phyloP scores from a whole-genome alignment of 352 stramenopile species.

The Globisporangium spinosum region DNA sequence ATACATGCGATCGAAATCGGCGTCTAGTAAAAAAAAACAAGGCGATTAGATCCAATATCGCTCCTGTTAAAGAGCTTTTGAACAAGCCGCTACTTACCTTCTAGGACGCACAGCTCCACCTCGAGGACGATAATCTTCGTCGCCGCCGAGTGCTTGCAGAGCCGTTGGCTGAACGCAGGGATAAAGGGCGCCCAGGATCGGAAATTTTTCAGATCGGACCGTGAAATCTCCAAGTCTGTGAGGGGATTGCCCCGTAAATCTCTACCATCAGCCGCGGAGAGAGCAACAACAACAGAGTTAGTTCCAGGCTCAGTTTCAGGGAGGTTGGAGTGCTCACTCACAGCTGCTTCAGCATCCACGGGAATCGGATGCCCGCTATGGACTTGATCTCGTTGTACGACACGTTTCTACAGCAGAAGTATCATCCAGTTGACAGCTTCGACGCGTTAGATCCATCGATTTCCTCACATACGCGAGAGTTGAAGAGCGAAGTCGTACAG shows the following conservation, averaged over 20 bases:
- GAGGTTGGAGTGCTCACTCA: not conserved
- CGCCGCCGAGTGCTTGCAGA: slow-evolving; percentile 3
- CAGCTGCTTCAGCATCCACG: slow-evolving; percentile 23
- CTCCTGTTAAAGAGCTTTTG: not conserved
- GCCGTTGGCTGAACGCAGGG: not conserved
- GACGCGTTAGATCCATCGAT: not conserved
- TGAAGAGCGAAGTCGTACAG: slow-evolving; percentile 1
- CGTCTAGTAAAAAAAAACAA: slow-evolving; percentile 5
- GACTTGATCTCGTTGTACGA: slow-evolving; percentile 7
- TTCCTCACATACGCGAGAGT: no score
- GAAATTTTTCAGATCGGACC: slow-evolving; percentile 13
- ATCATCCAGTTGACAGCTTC: not conserved
- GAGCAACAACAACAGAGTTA: not conserved
- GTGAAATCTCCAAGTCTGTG: slow-evolving; percentile 15
- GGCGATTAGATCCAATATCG: not conserved
- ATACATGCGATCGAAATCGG: slow-evolving; percentile 14
- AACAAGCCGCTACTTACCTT: not conserved
- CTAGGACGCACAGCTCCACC: slow-evolving; percentile 7
- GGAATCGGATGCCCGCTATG: slow-evolving; percentile 16
- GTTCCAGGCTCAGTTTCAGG: not conserved
- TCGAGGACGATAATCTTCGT: slow-evolving; percentile 4
- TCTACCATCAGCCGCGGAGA: not conserved
- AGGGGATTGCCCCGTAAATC: slow-evolving; percentile 19
- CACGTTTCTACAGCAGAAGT: not conserved
- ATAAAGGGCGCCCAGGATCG: not conserved